Evolutionary conservation across 345 rosid genomes (phyloP), one percentile per base, ranked within the genome.

Genomic region (Aquilaria sinensis): DNA sequence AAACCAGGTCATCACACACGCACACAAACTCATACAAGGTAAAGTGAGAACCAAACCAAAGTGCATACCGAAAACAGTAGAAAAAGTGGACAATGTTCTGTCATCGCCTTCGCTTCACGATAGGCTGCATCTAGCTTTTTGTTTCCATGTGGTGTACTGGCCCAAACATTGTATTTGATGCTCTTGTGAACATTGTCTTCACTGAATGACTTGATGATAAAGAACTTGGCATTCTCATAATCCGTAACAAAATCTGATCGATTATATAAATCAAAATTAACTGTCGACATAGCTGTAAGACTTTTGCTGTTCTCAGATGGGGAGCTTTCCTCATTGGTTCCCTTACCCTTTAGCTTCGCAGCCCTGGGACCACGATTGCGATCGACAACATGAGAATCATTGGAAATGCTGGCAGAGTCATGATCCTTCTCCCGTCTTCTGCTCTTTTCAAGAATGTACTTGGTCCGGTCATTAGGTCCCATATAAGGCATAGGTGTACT

Each of bases 171-270:
- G 71, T 84, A 84, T 69, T 84, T 87, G 43, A 87, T 84, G 64
- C 94, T 84, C 74, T 79, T 82, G 70, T 87, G 94, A 60, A 87
- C 82, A 71, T 87, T 84, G 75, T 87, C 94, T 72, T 87, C 94
- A 68, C 90, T 87, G 67, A 87, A 87, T 53, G 94, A 87, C 77
- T 87, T 87, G 67, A 87, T 82, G 56, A 87, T 67, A 61, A 84
- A 87, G 74, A 81, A 84, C 75, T 75, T 87, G 61, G 86, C 90
- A 68, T 75, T 72, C 72, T 74, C 74, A 53, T 87, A 79, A 49
- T 81, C 82, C 13, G 78, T 80, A 61, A 69, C 68, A 73, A 87
- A 84, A 47, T 79, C 85, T 52, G 74, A 75, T 52, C 15, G 63
- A 74, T 82, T 84, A 68, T 72, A 80, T 57, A 74, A 53, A 63